These are phyloP conservation scores for Wickerhamomyces xylosicus DNA, from an alignment of 805 yeast genomes.

Conservation along the genomic window DNA sequence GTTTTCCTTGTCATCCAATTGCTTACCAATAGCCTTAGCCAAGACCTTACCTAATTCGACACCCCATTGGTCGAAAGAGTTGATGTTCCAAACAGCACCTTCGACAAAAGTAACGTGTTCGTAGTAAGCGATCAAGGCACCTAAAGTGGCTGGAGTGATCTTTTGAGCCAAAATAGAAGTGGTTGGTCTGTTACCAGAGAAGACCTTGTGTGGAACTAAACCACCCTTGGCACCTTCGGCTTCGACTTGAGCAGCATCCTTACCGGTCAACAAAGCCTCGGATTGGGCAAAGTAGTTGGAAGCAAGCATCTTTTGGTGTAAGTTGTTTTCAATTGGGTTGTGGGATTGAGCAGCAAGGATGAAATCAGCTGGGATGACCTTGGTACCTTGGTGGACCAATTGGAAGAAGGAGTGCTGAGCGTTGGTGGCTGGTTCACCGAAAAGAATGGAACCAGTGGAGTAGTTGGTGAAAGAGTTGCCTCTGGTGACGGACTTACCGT, in stretches of 20 bases:
- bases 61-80: conserved; percentile 99
- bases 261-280: conserved; percentile 96
- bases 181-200: conserved; percentile 98
- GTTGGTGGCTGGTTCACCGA: conserved; percentile 98
- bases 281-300: conserved; percentile 98
- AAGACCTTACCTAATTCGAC: conserved; percentile 97
- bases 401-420: conserved; percentile 99
- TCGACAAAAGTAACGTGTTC: conserved; percentile 96
- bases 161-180: conserved; percentile 93
- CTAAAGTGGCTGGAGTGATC: conserved; percentile 93
- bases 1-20: conserved; percentile 53
- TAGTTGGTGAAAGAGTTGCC: conserved; percentile 85
- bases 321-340: conserved; percentile 89
- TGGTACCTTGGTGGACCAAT: conserved; percentile 98
- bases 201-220: conserved; percentile 89
- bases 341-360: conserved; percentile 95
- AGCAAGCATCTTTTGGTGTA: conserved; percentile 97
- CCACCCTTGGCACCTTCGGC: conserved; percentile 83
- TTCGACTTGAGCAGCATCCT: conserved; percentile 72
- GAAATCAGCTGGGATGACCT: conserved; percentile 94
- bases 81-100: conserved; percentile 99
- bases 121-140: conserved; percentile 95
- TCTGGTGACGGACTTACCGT: conserved; percentile 96
- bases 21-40: conserved; percentile 91
- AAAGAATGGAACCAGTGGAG: conserved; percentile 91